phyloP scores from a whole-genome alignment of 768 basidiomycete species.

The Suillus fuscotomentosus region DNA sequence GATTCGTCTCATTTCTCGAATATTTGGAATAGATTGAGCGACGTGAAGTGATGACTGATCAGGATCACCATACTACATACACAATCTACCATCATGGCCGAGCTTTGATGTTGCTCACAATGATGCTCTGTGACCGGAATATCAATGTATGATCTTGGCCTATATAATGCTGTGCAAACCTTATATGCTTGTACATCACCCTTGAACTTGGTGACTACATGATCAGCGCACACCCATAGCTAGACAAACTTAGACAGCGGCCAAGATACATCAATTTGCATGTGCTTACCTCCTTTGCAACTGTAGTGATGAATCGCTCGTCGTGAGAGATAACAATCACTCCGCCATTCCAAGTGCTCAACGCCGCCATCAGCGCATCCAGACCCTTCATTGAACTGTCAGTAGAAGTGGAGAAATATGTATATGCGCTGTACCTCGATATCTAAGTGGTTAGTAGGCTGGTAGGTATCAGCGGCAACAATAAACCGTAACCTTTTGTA shows the following conservation, averaged over 20 bases:
- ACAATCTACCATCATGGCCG: conserved; percentile 38
- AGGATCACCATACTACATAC: not conserved
- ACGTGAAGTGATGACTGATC: not conserved
- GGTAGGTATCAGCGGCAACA: conserved; percentile 8
- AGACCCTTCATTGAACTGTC: conserved; percentile 62
- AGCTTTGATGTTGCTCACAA: conserved; percentile 68
- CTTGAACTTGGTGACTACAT: conserved; percentile 76
- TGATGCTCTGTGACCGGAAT: conserved; percentile 53
- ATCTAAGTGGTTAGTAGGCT: conserved; percentile 96
- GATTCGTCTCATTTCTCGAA: not conserved
- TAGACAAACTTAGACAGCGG: conserved; percentile 29
- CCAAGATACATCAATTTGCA: not conserved
- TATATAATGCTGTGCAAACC: conserved; percentile 38
- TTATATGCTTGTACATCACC: conserved; percentile 94
- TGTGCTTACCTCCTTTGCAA: conserved; percentile 68
- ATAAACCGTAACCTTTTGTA: conserved; percentile 8
- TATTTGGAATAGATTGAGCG: not conserved
- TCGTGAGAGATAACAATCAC: conserved; percentile 95
- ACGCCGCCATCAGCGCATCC: conserved; percentile 88
- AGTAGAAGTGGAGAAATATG: conserved; percentile 8
- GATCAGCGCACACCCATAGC: conserved; percentile 94
- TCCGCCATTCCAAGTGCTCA: conserved; percentile 82
- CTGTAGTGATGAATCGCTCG: conserved; percentile 90
- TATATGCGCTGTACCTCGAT: conserved; percentile 57
- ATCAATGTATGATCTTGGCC: conserved; percentile 7